Percentiles rank a stretch among this genome's conserved stretches.
Conservation (phyloP, 192 early-diverging fungal species). For the Pilaira anomala region DNA sequence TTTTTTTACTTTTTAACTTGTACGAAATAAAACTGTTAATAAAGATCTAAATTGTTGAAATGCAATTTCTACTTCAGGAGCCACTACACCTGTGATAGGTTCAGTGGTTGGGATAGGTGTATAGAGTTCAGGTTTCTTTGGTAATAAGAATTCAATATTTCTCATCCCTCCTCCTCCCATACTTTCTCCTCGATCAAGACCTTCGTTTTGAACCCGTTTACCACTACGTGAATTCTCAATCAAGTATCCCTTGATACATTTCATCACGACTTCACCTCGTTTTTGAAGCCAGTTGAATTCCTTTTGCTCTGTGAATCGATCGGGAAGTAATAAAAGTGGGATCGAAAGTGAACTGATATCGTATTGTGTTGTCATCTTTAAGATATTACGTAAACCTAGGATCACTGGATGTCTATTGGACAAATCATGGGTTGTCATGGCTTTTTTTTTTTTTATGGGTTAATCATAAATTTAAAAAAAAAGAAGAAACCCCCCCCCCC, state of each 20-base stretch:
- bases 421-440: constrained; percentile 19
- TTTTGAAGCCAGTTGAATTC: constrained; percentile 40
- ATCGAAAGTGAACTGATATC: constrained; percentile 63
- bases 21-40: constrained; percentile 45
- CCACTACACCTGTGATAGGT: constrained; percentile 17
- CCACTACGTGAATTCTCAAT: constrained; percentile 52
- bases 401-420: constrained; percentile 42
- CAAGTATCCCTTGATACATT: constrained; percentile 52
- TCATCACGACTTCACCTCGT: constrained; percentile 47
- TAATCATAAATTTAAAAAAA: not conserved
- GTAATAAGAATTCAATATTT: constrained; percentile 51
- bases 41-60: constrained; percentile 47
- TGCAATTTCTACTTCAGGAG: constrained; percentile 28
- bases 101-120: not conserved
- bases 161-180: constrained; percentile 38
- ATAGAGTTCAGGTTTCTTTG: constrained; percentile 32
- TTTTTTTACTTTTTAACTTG: constrained; percentile 32
- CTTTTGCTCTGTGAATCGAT: constrained; percentile 29
- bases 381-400: constrained; percentile 59
- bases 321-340: constrained; percentile 65
- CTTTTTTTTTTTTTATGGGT: constrained; percentile 14
- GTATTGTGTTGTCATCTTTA: constrained; percentile 54
- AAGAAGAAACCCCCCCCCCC: no score
- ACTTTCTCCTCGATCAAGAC: constrained; percentile 29
- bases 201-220: constrained; percentile 44